Evolutionary conservation across 352 stramenopile species (phyloP).

Genomic region (Pythium grandisporangium): DNA sequence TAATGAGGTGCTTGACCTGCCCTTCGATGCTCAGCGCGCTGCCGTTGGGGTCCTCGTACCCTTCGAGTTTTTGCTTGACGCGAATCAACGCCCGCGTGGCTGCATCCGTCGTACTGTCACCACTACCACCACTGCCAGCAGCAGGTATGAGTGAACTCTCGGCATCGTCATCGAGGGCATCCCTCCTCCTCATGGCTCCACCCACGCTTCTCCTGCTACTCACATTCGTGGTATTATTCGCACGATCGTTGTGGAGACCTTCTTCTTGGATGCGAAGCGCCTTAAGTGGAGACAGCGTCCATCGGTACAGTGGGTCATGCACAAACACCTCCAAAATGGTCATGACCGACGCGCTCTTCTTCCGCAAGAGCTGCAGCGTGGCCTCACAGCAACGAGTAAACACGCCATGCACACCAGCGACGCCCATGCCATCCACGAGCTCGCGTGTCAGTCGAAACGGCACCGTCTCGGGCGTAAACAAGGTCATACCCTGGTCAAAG

Average conservation of each 20-base stretch:
- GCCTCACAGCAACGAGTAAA: constrained; percentile 94
- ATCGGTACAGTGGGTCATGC: constrained; percentile 98
- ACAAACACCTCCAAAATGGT: constrained; percentile 99
- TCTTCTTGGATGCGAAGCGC: constrained; percentile 73
- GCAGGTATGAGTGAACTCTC: constrained; percentile 1
- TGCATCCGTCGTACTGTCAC: constrained; percentile 60
- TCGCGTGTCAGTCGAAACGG: constrained; percentile 98
- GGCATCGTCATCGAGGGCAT: constrained; percentile 13
- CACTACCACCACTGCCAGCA: background rate
- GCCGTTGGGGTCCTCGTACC: constrained; percentile 95
- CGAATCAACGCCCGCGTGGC: constrained; percentile 91
- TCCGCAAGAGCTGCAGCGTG: constrained; percentile 87
- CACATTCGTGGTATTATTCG: constrained; percentile 9
- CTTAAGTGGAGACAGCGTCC: constrained; percentile 91
- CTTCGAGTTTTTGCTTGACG: constrained; percentile 98
- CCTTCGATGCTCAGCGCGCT: constrained; percentile 96
- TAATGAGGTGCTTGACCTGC: constrained; percentile 98
- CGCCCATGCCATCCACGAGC: constrained; percentile 99
- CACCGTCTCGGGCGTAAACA: constrained; percentile 96
- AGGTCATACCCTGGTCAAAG: constrained; percentile 96
- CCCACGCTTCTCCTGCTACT: constrained; percentile 11
- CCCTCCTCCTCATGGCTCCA: no score
- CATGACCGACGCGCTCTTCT: constrained; percentile 91
- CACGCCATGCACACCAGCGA: constrained; percentile 92
- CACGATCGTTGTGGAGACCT: constrained; percentile 13